phyloP scores from a whole-genome alignment of 2,329 filamentous ascomycete species.

The Microsporum audouinii region DNA sequence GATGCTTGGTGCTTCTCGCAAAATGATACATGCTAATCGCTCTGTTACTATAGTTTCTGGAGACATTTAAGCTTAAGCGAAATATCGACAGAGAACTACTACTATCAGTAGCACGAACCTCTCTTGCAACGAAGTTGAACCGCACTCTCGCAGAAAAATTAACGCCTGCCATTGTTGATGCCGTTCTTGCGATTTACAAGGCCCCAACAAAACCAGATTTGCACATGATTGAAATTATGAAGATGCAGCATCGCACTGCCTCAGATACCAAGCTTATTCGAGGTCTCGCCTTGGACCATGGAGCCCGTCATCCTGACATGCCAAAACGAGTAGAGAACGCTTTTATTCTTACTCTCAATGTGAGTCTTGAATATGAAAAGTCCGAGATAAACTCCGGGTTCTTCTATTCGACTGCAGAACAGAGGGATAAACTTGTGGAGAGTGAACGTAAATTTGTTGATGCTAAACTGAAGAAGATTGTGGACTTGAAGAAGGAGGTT shows the following conservation, averaged over 20 bases:
- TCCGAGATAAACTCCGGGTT: conserved; percentile 98
- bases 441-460: conserved; percentile 94
- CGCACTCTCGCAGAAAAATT: conserved; percentile 76
- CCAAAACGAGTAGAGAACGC: conserved; percentile 93
- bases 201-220: conserved; percentile 84
- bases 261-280: conserved; percentile 93
- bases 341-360: conserved; percentile 87
- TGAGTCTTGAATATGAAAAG: conserved; percentile 97
- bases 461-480: conserved; percentile 91
- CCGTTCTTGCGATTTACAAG: conserved; percentile 87
- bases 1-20: conserved; percentile 6
- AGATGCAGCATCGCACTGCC: conserved; percentile 96
- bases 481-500: conserved; percentile 94
- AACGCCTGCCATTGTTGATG: conserved; percentile 90
- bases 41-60: conserved; percentile 60
- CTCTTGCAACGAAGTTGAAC: conserved; percentile 91
- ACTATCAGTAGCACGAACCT: conserved; percentile 84
- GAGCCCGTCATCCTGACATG: conserved; percentile 95
- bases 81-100: conserved; percentile 90
- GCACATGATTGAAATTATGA: conserved; percentile 99
- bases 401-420: conserved; percentile 95
- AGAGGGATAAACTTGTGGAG: conserved; percentile 95
- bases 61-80: conserved; percentile 78
- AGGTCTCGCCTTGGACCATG: conserved; percentile 86
- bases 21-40: conserved; percentile 13